phyloP scores from a whole-genome alignment of 75 land plant species.

The Isoetes taiwanensis region DNA sequence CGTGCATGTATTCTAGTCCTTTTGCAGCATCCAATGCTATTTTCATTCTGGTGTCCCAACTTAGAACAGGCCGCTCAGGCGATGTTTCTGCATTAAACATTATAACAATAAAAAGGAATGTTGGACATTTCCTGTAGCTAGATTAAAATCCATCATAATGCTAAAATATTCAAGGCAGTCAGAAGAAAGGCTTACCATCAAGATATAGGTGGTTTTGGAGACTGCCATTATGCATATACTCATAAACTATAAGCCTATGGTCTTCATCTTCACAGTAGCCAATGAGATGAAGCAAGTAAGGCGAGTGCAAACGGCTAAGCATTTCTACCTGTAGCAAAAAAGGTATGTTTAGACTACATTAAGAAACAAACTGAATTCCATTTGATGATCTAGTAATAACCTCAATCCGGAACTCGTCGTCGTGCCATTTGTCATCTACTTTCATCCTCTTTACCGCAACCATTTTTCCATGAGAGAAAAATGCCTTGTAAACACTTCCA shows the following conservation, averaged over 20 bases:
- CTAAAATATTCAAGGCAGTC: not conserved
- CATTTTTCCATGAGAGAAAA: not conserved
- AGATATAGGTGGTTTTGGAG: constrained; percentile 2
- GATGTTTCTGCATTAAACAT: not conserved
- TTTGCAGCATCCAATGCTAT: not conserved
- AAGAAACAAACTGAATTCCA: not conserved
- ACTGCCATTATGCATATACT: not conserved
- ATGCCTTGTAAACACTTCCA: not conserved
- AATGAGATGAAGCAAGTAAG: not conserved
- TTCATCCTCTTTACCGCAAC: not conserved
- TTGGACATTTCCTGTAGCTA: too few species aligned
- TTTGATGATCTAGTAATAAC: not conserved
- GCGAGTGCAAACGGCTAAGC: not conserved
- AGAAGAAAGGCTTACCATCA: not conserved
- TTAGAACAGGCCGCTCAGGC: not conserved
- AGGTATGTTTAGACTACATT: not conserved
- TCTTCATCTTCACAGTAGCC: not conserved
- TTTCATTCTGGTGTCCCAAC: not conserved
- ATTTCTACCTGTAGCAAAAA: not conserved
- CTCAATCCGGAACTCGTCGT: constrained; percentile 2
- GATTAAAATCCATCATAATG: too few species aligned
- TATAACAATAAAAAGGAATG: too few species aligned
- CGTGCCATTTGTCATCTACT: not conserved
- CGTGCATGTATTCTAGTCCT: not conserved
- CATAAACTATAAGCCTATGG: constrained; percentile 1